Conservation (phyloP, 768 basidiomycete species). For the Calocera cornea region DNA sequence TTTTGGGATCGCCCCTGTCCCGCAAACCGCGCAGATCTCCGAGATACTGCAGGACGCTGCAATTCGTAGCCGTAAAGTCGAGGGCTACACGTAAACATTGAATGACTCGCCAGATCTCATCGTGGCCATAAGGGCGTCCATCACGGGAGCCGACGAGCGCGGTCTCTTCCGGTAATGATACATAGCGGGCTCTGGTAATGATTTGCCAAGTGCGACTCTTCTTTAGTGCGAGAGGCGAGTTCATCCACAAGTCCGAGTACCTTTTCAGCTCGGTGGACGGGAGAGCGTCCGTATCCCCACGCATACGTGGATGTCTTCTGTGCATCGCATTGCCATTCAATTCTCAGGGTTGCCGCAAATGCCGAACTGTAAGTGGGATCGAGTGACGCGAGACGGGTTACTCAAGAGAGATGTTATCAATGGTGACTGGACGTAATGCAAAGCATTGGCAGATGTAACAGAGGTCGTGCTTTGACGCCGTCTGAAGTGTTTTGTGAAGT, state of each 20-base stretch:
- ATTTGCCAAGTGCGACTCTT: no score
- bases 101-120: no score
- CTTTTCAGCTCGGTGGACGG: not conserved
- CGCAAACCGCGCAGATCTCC: no score
- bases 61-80: no score
- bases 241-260: not conserved
- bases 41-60: no score
- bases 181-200: no score
- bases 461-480: not conserved
- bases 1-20: not conserved
- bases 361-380: not conserved
- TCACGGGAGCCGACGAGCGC: no score
- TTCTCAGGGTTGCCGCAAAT: not conserved
- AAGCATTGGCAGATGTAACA: no score
- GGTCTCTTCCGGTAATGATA: no score
- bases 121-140: no score
- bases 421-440: no score
- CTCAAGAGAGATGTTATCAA: not conserved
- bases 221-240: not conserved
- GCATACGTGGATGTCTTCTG: not conserved
- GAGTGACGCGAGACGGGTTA: not conserved
- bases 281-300: not conserved
- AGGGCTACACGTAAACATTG: no score
- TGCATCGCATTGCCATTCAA: not conserved
- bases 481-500: not conserved